Conservation (phyloP, 371 early-diverging fungal species). For the Mortierella sp. region DNA sequence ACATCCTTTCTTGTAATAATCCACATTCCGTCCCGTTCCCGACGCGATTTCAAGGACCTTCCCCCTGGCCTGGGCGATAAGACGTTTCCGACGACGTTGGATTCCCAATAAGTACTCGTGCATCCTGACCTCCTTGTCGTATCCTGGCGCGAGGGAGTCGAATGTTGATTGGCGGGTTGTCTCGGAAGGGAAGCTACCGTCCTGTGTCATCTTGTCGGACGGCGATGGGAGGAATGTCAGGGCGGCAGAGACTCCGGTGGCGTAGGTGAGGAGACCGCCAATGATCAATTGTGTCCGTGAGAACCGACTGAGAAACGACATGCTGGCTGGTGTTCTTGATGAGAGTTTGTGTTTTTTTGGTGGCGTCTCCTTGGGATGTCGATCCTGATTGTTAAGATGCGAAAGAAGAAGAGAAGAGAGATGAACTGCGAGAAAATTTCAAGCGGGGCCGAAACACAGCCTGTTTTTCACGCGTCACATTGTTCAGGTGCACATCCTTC, state of each 20-base stretch:
- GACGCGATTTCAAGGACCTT: conserved; percentile 54
- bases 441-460: not conserved
- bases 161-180: conserved; percentile 40
- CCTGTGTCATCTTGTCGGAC: conserved; percentile 2
- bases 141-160: conserved; percentile 40
- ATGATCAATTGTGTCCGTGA: conserved; percentile 51
- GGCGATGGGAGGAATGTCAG: conserved; percentile 47
- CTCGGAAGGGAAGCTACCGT: conserved; percentile 41
- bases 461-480: not conserved
- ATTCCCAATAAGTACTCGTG: conserved; percentile 54
- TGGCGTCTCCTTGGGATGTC: not conserved
- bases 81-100: conserved; percentile 53
- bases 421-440: not conserved
- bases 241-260: conserved; percentile 50
- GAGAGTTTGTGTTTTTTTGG: not conserved
- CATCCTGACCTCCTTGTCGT: conserved; percentile 40
- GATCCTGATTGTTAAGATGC: not conserved
- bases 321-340: conserved; percentile 7
- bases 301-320: conserved; percentile 52
- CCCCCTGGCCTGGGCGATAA: conserved; percentile 40
- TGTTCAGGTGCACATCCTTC: not conserved
- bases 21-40: conserved; percentile 53
- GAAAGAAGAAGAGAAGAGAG: not conserved
- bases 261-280: conserved; percentile 53
- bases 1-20: conserved; percentile 49